phyloP scores from a whole-genome alignment of 371 early-diverging fungal species.

The Apophysomyces elegans region DNA sequence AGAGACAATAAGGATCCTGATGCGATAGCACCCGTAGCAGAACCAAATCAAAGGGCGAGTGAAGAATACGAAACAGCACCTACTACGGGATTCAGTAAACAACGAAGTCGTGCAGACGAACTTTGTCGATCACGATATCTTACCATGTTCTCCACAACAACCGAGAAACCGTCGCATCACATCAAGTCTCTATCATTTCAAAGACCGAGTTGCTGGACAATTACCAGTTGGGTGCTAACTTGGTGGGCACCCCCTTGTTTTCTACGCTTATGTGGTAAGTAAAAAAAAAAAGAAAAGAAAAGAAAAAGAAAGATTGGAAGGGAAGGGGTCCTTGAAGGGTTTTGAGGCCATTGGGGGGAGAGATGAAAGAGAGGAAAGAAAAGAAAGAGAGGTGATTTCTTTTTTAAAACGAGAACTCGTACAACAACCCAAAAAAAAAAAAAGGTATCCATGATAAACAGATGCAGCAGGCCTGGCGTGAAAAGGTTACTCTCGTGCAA shows the following conservation, averaged over 20 bases:
- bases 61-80: neutral
- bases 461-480: slow-evolving; percentile 92
- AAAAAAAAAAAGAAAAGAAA: too few relatives aligned
- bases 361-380: too few relatives aligned
- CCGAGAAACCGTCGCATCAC: neutral
- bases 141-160: slow-evolving; percentile 10
- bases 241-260: slow-evolving; percentile 50
- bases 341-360: too few relatives aligned
- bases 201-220: slow-evolving; percentile 33
- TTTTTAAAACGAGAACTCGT: neutral
- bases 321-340: too few relatives aligned
- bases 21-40: neutral
- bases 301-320: too few relatives aligned
- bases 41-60: neutral
- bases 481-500: slow-evolving; percentile 82
- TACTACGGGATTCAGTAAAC: neutral
- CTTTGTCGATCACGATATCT: slow-evolving; percentile 26
- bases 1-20: neutral
- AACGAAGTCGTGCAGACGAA: slow-evolving; percentile 16
- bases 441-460: slow-evolving; percentile 56
- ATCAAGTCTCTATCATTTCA: neutral
- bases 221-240: slow-evolving; percentile 44
- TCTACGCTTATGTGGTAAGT: slow-evolving; percentile 32
- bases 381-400: too few relatives aligned
- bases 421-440: neutral